These are phyloP conservation scores for Candida krabiensis DNA, from an alignment of 805 yeast genomes.

Conservation along the genomic window DNA sequence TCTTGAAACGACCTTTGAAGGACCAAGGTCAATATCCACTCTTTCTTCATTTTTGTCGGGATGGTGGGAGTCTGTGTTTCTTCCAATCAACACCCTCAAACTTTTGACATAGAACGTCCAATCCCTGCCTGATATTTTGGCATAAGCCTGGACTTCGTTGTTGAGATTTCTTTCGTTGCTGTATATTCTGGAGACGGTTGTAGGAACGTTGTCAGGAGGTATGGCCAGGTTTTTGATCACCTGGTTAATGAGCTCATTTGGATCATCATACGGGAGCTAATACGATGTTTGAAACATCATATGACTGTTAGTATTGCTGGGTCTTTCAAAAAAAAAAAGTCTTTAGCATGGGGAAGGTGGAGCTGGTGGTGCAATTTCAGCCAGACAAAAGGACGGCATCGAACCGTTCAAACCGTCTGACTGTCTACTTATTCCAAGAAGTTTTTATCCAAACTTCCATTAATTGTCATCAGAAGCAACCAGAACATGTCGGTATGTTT, in stretches of 20 bases:
- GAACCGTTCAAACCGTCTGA: no score
- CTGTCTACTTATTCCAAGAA: no score
- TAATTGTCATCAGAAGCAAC: no score
- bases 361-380: no score
- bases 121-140: slow-evolving; percentile 86
- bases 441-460: no score
- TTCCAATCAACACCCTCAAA: slow-evolving; percentile 76
- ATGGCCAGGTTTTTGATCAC: slow-evolving; percentile 67
- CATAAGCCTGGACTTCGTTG: slow-evolving; percentile 94
- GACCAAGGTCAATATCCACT: slow-evolving; percentile 89
- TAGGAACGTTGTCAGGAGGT: slow-evolving; percentile 63
- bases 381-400: no score
- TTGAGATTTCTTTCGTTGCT: slow-evolving; percentile 71
- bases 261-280: slow-evolving; percentile 47
- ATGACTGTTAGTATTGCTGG: no score
- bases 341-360: no score
- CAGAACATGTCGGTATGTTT: no score
- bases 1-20: slow-evolving; percentile 95
- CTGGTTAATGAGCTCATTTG: slow-evolving; percentile 65
- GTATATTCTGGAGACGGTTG: slow-evolving; percentile 70
- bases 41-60: slow-evolving; percentile 22
- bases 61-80: slow-evolving; percentile 57
- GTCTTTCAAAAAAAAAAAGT: no score
- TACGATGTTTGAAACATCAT: not conserved
- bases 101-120: slow-evolving; percentile 95